Evolutionary conservation across 1,139 yeast genomes (phyloP), one percentile per base, ranked within the genome.

Genomic region (Blastobotrys illinoisensis): DNA sequence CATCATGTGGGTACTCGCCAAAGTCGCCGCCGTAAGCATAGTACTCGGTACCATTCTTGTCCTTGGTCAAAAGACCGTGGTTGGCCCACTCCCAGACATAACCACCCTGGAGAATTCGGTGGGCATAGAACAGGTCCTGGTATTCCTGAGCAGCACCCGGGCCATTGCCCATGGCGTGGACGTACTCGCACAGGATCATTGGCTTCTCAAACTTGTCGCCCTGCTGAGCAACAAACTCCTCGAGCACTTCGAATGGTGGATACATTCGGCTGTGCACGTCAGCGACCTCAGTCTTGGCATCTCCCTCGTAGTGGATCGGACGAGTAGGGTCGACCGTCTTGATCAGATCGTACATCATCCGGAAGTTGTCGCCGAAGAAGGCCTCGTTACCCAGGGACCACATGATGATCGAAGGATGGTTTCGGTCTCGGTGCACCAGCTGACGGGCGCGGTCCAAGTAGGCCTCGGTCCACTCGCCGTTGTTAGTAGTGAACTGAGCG

Each of bases 81-180:
- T 70, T 71, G 9, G 70, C 69, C 75, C 75, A 71, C 56, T 71
- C 75, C 75, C 75, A 71, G 11, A 71, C 61, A 57, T 69, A 71
- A 9, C 75, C 75, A 13, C 75, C 75, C 53, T 70, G 74, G 11
- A 71, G 56, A 3, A 63, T 58, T 2, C 61, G 62, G 51, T 68
- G 55, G 47, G 65, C 58, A 49, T 68, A 64, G 55, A 71, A 71
- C 32, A 65, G 51, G 5, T 70, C 71, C 57, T 65, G 68, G 52
- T 71, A 71, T 54, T 70, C 71, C 44, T 60, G 57, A 19, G 67
- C 50, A 9, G 64, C 62, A 1, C 75, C 75, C 2, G 74, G 74
- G 1, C 74, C 73, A 54, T 70, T 71, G 5, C 75, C 75, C 74
- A 71, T 70, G 9, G 75, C 73, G 56, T 71, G 74, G 9, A 62